Evolutionary conservation across 495 filamentous ascomycete species (phyloP).

Genomic region (Elaphomyces granulatus): DNA sequence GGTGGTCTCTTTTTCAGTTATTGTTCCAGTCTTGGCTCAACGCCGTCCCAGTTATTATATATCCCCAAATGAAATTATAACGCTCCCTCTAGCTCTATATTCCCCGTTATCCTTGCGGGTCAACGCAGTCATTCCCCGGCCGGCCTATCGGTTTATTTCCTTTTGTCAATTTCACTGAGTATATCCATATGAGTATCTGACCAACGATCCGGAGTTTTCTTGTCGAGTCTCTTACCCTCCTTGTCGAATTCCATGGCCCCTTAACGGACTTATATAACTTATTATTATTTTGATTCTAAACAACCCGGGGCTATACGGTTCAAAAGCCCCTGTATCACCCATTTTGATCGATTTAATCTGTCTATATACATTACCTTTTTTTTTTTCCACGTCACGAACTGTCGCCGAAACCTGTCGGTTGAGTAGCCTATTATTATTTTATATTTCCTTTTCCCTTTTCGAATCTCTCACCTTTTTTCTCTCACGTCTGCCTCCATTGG

Average conservation of each 20-base stretch:
- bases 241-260: constrained; percentile 5
- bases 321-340: no score
- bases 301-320: no score
- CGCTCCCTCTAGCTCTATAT: constrained; percentile 43
- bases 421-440: no score
- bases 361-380: constrained; percentile 26
- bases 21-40: constrained; percentile 22
- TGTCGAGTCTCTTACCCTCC: constrained; percentile 11
- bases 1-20: constrained; percentile 10
- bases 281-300: no score
- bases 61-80: constrained; percentile 55
- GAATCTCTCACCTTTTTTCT: no score
- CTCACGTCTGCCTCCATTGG: no score
- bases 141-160: constrained; percentile 28
- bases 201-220: constrained; percentile 41
- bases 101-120: constrained; percentile 35
- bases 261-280: no score
- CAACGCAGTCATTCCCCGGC: constrained; percentile 33
- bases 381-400: constrained; percentile 15
- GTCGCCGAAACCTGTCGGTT: neutral
- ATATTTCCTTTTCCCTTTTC: no score
- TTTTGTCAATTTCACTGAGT: constrained; percentile 48
- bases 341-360: constrained; percentile 14
- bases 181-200: constrained; percentile 52
- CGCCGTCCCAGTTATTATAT: constrained; percentile 29